Evolutionary conservation across 768 basidiomycete species (phyloP).

Genomic region (Hygrocybe punicea): DNA sequence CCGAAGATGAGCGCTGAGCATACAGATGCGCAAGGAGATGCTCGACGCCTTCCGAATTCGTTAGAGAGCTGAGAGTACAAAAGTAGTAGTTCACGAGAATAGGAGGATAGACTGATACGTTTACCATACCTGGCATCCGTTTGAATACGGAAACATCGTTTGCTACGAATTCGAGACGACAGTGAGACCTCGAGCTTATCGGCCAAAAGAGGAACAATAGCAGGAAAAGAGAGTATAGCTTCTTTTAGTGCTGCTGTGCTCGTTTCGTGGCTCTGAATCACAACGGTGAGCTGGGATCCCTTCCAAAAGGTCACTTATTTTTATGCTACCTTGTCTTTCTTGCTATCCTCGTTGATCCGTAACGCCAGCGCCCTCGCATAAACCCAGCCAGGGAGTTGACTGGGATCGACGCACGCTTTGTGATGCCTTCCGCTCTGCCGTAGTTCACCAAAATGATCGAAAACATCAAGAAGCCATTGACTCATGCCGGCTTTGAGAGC

Average conservation of each 20-base stretch:
- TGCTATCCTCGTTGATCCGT: slow-evolving; percentile 47
- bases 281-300: neutral
- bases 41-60: slow-evolving; percentile 46
- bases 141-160: slow-evolving; percentile 65
- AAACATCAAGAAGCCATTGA: slow-evolving; percentile 76
- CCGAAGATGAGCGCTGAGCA: slow-evolving; percentile 63
- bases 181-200: slow-evolving; percentile 79
- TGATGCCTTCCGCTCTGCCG: slow-evolving; percentile 12
- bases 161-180: slow-evolving; percentile 52
- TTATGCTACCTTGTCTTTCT: slow-evolving; percentile 40
- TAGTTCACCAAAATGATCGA: slow-evolving; percentile 42
- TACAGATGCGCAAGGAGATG: slow-evolving; percentile 90
- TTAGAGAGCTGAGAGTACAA: slow-evolving; percentile 37
- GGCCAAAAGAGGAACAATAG: slow-evolving; percentile 75
- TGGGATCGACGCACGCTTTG: slow-evolving; percentile 44
- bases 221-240: slow-evolving; percentile 76
- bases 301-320: neutral
- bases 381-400: slow-evolving; percentile 71
- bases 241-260: slow-evolving; percentile 69
- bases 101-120: slow-evolving; percentile 4
- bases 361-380: slow-evolving; percentile 71
- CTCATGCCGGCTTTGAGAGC: slow-evolving; percentile 77
- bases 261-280: slow-evolving; percentile 46
- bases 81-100: slow-evolving; percentile 14
- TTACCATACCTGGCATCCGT: slow-evolving; percentile 61